Evolutionary conservation across 2,329 filamentous ascomycete species (phyloP).

Genomic region (Escovopsis sp.): DNA sequence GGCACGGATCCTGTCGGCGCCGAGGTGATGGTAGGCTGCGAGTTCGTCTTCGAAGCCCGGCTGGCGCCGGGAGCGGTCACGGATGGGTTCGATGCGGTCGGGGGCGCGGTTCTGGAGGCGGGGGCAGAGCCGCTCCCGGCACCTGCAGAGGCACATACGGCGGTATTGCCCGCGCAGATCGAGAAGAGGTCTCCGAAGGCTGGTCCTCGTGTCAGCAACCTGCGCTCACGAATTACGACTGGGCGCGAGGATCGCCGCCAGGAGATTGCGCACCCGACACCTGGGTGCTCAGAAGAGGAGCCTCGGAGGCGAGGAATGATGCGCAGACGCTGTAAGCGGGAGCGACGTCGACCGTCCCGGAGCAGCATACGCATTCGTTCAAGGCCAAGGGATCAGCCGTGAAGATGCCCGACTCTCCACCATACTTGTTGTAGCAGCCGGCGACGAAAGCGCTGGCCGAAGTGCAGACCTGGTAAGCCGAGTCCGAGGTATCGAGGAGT

Average conservation of each 20-base stretch:
- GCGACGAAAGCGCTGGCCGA: conserved; percentile 10
- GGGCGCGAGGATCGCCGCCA: neutral
- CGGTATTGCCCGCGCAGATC: neutral
- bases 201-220: conserved; percentile 2
- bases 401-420: conserved; percentile 11
- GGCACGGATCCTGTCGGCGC: neutral
- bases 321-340: conserved; percentile 16
- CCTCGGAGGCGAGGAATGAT: conserved; percentile 13
- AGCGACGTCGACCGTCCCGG: conserved; percentile 9
- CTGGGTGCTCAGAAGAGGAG: conserved; percentile 9
- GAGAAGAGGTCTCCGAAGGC: conserved; percentile 15
- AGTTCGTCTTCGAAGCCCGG: neutral
- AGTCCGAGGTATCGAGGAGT: conserved; percentile 12
- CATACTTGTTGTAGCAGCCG: conserved; percentile 11
- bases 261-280: conserved; percentile 11
- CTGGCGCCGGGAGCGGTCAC: neutral
- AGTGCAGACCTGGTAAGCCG: conserved; percentile 13
- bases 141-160: neutral
- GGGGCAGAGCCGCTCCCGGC: neutral
- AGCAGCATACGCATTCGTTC: conserved; percentile 17
- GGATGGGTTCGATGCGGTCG: neutral
- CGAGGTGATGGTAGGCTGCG: neutral
- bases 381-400: conserved; percentile 12
- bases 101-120: neutral
- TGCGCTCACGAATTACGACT: no score